Evolutionary conservation across 1,284 basidiomycete species (phyloP).

Genomic region (Athelia sp.): DNA sequence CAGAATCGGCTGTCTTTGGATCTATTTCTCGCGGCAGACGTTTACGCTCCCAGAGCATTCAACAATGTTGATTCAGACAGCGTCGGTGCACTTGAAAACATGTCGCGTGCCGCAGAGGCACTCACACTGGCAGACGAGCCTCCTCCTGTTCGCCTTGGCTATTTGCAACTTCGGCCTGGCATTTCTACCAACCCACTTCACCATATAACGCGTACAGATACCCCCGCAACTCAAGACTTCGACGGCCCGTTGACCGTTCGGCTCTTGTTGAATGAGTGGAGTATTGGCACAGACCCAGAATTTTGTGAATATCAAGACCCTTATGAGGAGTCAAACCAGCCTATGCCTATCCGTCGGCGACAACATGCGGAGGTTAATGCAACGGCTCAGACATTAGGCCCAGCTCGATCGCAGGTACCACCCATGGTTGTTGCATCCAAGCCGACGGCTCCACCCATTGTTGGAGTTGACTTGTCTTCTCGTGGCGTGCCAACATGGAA

Average conservation of each 20-base stretch:
- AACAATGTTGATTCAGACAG: constrained; percentile 21
- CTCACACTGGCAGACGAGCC: constrained; percentile 50
- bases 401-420: constrained; percentile 19
- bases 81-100: constrained; percentile 37
- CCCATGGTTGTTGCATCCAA: constrained; percentile 28
- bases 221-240: constrained; percentile 13
- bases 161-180: constrained; percentile 44
- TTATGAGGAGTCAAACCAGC: constrained; percentile 30
- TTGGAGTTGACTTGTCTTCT: not conserved
- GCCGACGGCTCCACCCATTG: constrained; percentile 14
- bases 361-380: not conserved
- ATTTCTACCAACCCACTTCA: not conserved
- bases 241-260: constrained; percentile 48
- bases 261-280: constrained; percentile 64
- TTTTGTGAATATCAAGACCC: constrained; percentile 51
- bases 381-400: not conserved
- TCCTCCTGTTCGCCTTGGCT: constrained; percentile 54
- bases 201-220: constrained; percentile 8
- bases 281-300: constrained; percentile 44
- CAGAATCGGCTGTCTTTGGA: constrained; percentile 61
- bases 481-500: not conserved
- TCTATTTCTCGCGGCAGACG: constrained; percentile 50
- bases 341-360: not conserved
- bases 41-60: constrained; percentile 46
- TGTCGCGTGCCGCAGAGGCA: constrained; percentile 42